Base-by-base conservation (phyloP, 2,329 filamentous ascomycete species). In the Ilyonectria sp. region DNA sequence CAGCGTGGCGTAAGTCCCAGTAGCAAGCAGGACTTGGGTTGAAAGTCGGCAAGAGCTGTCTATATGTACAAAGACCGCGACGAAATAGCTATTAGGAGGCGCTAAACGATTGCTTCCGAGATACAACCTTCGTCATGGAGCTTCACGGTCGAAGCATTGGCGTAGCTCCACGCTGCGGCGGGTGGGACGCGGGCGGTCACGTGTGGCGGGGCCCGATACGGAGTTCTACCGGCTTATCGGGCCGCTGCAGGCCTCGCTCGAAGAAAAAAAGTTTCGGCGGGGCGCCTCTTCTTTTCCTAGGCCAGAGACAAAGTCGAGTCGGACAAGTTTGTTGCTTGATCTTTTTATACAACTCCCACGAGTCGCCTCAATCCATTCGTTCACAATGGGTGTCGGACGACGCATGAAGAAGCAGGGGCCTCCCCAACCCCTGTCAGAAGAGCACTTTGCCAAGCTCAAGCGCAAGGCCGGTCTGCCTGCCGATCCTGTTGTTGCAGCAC, bases 381-480 rank as follows among this genome's bases (percentile, higher is more conserved):
- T 79, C 79, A 90, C 80, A 78, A 97, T 97, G 95, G 95, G 94
- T 86, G 89, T 91, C 69, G 93, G 94, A 81, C 93, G 94, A 80
- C 94, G 95, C 77, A 97, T 98, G 92, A 93, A 95, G 82, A 98
- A 98, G 84, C 96, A 98, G 88, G 95, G 94, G 63, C 87, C 92
- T 71, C 96, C 96, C 60, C 89, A 92, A 77, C 87, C 92, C 71
- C 88, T 98, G 72, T 94, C 96, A 72, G 94, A 97, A 79, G 89
- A 90, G 72, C 90, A 93, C 77, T 91, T 92, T 76, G 91, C 91
- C 57, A 94, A 91, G 78, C 81, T 92, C 69, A 98, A 98, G 89
- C 90, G 95, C 80, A 98, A 98, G 86, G 90, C 90, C 67, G 90
- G 89, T 69, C 86, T 93, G 75, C 90, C 90, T 46, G 91, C 90